Evolutionary conservation across 148 eudicot genomes (phyloP).

Genomic region (Amaranthus palmeri): DNA sequence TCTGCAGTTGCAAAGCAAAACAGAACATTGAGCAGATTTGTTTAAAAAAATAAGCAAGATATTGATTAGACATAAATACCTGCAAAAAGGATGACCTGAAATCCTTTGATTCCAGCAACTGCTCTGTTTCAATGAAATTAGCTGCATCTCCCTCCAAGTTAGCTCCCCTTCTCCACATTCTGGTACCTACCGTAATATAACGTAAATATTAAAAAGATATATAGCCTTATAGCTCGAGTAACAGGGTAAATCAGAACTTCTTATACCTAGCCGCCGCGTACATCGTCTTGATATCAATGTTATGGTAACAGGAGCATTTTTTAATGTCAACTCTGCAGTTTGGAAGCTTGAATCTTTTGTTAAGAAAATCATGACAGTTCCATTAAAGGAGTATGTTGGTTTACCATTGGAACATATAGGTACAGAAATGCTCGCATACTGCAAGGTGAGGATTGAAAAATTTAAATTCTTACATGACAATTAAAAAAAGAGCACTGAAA

Average conservation of each 20-base stretch:
- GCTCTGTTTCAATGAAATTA: constrained; percentile 96
- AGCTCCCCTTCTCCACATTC: constrained; percentile 99
- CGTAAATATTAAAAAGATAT: constrained; percentile 8
- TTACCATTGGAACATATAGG: neutral
- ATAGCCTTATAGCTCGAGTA: neutral
- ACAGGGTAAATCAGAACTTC: constrained; percentile 1
- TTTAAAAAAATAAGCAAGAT: neutral
- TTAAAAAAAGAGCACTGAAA: constrained; percentile 17
- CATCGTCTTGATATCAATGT: constrained; percentile 86
- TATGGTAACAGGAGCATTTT: constrained; percentile 51
- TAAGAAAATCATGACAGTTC: constrained; percentile 35
- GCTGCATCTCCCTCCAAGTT: constrained; percentile 96
- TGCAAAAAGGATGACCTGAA: constrained; percentile 74
- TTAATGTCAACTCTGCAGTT: constrained; percentile 54
- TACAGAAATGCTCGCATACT: neutral
- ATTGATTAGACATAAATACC: constrained; percentile 35
- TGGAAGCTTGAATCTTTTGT: constrained; percentile 72
- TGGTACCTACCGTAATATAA: constrained; percentile 55
- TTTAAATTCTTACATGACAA: neutral
- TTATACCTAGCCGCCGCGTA: constrained; percentile 78
- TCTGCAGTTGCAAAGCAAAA: neutral
- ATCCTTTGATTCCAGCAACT: constrained; percentile 66
- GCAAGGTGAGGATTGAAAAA: constrained; percentile 6
- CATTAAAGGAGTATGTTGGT: neutral
- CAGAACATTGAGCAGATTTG: neutral